Conservation (phyloP, 2,329 filamentous ascomycete genomes). For the Lachnellula suecica region DNA sequence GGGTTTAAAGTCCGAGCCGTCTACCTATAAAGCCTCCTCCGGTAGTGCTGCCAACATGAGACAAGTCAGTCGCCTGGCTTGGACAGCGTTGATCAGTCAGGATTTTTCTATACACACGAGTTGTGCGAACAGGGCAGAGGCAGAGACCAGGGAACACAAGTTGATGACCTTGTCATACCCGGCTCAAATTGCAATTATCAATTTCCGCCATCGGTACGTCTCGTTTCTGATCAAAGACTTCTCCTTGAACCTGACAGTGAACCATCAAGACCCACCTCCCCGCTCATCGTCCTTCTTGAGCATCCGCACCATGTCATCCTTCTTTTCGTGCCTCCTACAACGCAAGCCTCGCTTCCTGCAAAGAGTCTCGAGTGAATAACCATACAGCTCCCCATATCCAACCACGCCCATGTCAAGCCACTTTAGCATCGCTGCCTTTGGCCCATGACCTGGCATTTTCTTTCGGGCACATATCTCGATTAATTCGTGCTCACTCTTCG, state of each 20-base stretch:
- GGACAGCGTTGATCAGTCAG: too few relatives aligned
- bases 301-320: conserved; percentile 9
- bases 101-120: too few relatives aligned
- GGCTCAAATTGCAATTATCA: too few relatives aligned
- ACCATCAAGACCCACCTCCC: neutral
- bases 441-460: conserved; percentile 14
- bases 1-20: too few relatives aligned
- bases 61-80: too few relatives aligned
- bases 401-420: conserved; percentile 21
- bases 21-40: too few relatives aligned
- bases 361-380: conserved; percentile 4
- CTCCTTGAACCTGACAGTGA: too few relatives aligned
- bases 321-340: conserved; percentile 11
- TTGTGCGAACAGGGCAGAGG: too few relatives aligned
- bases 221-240: neutral
- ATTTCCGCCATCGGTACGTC: too few relatives aligned
- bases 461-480: conserved; percentile 10
- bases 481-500: conserved; percentile 12
- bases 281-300: conserved; percentile 13
- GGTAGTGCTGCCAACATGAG: too few relatives aligned
- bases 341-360: conserved; percentile 10
- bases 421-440: conserved; percentile 20
- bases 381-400: conserved; percentile 20
- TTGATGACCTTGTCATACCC: too few relatives aligned
- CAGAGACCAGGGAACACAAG: too few relatives aligned